Evolutionary conservation across 2,329 filamentous ascomycete genomes (phyloP).

Genomic region (Fusarium nodosum): DNA sequence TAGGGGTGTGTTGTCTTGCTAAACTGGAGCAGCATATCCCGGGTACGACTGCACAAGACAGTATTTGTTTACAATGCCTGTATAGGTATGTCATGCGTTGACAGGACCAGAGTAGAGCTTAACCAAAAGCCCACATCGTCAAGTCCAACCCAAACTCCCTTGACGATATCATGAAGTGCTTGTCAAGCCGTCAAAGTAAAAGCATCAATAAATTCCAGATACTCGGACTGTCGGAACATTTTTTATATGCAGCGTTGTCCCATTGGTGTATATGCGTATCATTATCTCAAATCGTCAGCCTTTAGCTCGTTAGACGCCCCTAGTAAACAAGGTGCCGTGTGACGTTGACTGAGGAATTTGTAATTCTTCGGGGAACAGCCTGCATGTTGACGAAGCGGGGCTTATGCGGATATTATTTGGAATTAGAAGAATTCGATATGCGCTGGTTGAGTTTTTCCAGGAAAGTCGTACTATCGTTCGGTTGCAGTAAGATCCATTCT

Average conservation of each 20-base stretch:
- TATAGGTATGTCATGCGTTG: slow-evolving; percentile 7
- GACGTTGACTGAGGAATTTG: slow-evolving; percentile 41
- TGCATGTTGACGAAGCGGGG: slow-evolving; percentile 35
- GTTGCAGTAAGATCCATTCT: background rate
- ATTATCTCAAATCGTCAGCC: slow-evolving; percentile 39
- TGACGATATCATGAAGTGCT: slow-evolving; percentile 1
- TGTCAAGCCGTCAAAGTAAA: slow-evolving; percentile 11
- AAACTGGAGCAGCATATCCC: slow-evolving; percentile 29
- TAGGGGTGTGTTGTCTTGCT: slow-evolving; percentile 27
- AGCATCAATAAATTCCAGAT: slow-evolving; percentile 9
- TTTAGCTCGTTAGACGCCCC: slow-evolving; percentile 44
- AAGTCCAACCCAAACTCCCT: background rate
- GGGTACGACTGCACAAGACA: slow-evolving; percentile 6
- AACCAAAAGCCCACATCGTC: background rate
- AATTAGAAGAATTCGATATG: slow-evolving; percentile 34
- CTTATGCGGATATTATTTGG: slow-evolving; percentile 34
- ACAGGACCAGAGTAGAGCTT: slow-evolving; percentile 2
- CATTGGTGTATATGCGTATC: slow-evolving; percentile 11
- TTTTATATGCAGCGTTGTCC: slow-evolving; percentile 2
- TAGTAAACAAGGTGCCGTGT: slow-evolving; percentile 24
- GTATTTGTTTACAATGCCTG: slow-evolving; percentile 29
- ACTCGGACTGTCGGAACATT: slow-evolving; percentile 25
- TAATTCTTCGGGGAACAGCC: slow-evolving; percentile 28
- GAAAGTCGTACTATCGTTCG: background rate
- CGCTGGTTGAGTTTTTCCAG: background rate